Conservation (phyloP, 495 filamentous ascomycete genomes). For the Hypoxylon trugodes region DNA sequence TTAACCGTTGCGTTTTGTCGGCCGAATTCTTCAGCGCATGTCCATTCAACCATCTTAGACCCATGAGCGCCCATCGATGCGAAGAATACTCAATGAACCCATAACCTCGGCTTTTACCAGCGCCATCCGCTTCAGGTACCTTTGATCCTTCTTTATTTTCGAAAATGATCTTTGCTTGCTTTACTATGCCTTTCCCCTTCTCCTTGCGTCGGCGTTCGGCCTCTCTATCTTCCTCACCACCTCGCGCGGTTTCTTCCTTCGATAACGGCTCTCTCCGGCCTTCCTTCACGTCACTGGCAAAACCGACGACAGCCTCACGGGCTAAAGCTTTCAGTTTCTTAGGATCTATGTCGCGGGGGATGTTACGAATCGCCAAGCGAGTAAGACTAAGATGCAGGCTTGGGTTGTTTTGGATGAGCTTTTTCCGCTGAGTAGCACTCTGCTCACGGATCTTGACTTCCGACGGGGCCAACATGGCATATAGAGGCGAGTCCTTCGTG, state of each 20-base stretch:
- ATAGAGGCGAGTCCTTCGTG: slow-evolving; percentile 72
- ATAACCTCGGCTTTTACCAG: slow-evolving; percentile 87
- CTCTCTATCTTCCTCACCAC: slow-evolving; percentile 78
- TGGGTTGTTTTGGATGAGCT: slow-evolving; percentile 88
- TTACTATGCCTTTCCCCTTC: slow-evolving; percentile 92
- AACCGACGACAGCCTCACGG: slow-evolving; percentile 88
- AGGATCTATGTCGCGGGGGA: slow-evolving; percentile 82
- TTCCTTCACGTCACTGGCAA: slow-evolving; percentile 86
- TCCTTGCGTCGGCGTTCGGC: slow-evolving; percentile 78
- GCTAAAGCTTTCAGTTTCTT: slow-evolving; percentile 94
- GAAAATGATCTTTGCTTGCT: slow-evolving; percentile 93
- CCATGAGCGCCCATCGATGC: slow-evolving; percentile 95
- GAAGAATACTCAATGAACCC: slow-evolving; percentile 97
- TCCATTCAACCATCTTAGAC: slow-evolving; percentile 90
- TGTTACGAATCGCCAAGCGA: slow-evolving; percentile 91
- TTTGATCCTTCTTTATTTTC: slow-evolving; percentile 85
- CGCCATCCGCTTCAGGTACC: slow-evolving; percentile 70
- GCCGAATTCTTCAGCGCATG: slow-evolving; percentile 64
- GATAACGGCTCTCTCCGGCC: slow-evolving; percentile 77
- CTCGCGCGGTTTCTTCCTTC: slow-evolving; percentile 83
- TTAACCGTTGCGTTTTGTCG: slow-evolving; percentile 68
- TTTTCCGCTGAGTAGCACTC: slow-evolving; percentile 86
- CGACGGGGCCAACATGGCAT: slow-evolving; percentile 75
- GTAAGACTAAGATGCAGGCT: slow-evolving; percentile 89
- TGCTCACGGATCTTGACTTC: slow-evolving; percentile 90